These are phyloP conservation scores for Zygosaccharomyces kombuchaensis DNA, from an alignment of 805 yeast species.

Conservation along the genomic window DNA sequence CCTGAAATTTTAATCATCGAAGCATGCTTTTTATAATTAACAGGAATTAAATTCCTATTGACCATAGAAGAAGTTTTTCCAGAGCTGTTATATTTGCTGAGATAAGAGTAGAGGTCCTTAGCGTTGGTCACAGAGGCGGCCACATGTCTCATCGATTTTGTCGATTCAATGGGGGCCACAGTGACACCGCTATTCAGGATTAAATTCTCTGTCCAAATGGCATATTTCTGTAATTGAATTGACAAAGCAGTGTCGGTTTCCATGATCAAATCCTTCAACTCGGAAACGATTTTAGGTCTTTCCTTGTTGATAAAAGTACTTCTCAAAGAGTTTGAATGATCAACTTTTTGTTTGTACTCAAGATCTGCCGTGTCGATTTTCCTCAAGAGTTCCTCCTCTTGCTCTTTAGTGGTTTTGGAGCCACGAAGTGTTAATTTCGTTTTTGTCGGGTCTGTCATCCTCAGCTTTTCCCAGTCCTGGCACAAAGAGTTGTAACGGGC, in stretches of 20 bases:
- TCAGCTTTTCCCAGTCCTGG: constrained; percentile 78
- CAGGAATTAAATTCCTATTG: constrained; percentile 51
- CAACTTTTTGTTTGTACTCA: constrained; percentile 77
- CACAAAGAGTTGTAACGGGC: constrained; percentile 71
- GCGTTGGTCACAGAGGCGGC: constrained; percentile 82
- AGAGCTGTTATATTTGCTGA: constrained; percentile 44
- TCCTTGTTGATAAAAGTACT: constrained; percentile 65
- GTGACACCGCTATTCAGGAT: constrained; percentile 81
- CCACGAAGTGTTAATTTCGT: constrained; percentile 79
- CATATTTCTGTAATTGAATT: constrained; percentile 81
- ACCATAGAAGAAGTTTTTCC: constrained; percentile 34
- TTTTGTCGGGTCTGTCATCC: constrained; percentile 76
- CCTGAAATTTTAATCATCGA: constrained; percentile 43
- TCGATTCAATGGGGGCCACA: constrained; percentile 62
- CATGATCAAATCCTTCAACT: constrained; percentile 68
- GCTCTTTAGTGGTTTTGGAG: constrained; percentile 69
- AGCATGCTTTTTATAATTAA: constrained; percentile 68
- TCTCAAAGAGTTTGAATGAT: constrained; percentile 65
- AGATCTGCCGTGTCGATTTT: constrained; percentile 82
- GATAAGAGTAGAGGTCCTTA: constrained; percentile 67
- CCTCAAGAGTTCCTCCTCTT: constrained; percentile 81
- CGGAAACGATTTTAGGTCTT: constrained; percentile 72
- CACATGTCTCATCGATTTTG: constrained; percentile 64
- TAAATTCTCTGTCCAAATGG: constrained; percentile 81
- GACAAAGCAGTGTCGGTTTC: constrained; percentile 89